These are phyloP conservation scores for Fusarium subglutinans DNA, from an alignment of 2,329 filamentous ascomycete species.

Conservation along the genomic window DNA sequence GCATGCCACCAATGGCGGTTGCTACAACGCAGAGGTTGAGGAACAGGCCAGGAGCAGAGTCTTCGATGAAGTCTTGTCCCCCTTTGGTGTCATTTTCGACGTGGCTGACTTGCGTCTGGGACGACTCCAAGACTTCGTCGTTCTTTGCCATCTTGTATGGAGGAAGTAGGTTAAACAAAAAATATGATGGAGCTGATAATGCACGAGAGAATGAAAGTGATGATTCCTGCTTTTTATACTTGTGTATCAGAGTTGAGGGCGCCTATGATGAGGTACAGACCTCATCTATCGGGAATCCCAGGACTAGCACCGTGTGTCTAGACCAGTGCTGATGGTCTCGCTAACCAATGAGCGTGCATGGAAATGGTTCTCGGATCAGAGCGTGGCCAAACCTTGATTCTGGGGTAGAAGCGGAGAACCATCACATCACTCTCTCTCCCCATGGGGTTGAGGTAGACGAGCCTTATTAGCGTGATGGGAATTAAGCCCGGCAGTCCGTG, in stretches of 20 bases:
- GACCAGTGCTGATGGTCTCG: background rate
- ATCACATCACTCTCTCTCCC: background rate
- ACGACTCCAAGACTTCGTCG: background rate
- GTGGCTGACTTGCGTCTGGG: background rate
- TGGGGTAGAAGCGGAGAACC: slow-evolving; percentile 3
- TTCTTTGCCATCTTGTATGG: background rate
- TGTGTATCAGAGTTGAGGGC: background rate
- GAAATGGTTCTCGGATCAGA: background rate
- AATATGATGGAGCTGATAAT: background rate
- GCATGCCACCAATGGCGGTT: slow-evolving; percentile 1
- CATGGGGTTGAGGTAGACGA: background rate
- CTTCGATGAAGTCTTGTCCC: background rate
- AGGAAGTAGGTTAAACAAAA: background rate
- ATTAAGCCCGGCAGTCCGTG: background rate
- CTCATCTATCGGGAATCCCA: background rate
- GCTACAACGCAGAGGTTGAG: background rate
- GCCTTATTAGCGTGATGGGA: background rate
- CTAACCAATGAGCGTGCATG: background rate
- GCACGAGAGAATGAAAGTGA: background rate
- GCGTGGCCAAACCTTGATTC: background rate
- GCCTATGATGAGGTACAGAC: background rate
- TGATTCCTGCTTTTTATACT: background rate
- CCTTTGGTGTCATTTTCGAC: background rate
- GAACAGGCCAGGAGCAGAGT: background rate
- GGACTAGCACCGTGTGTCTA: background rate